Base-by-base conservation (phyloP, 495 filamentous ascomycete genomes). In the Penicillium fimorum region DNA sequence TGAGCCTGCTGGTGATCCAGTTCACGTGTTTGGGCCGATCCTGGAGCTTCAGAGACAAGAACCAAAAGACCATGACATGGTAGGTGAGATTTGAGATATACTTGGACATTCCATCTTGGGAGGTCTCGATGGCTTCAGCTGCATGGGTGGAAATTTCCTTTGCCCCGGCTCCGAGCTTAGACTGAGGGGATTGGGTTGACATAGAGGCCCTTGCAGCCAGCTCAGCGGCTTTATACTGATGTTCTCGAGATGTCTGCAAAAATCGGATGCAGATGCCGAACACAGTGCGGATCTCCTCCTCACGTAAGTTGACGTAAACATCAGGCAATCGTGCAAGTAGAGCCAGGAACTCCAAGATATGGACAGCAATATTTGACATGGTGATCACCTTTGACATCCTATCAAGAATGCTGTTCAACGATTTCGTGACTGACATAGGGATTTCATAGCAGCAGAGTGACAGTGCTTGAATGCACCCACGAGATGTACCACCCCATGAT, bases 41-140 rank as follows among this genome's bases (percentile, higher is more conserved):
- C 40, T 85, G 78, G 32, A 96, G 79, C 67, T 88, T 92, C 56
- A 97, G 68, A 7, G 90, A 88, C 50, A 97, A 75, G 68, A 96
- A 97, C 95, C 95, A 99, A 63, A 96, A 96, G 3, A 90, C 89
- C 61, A 97, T 91, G 61, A 96, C 91, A 70, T 97, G 91, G 67
- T 96, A 96, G 6, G 94, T 92, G 24, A 97, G 76, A 1, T 90
- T 87, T 66, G 92, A 92, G 29, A 97, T 90, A 67, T 99, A 99
- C 67, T 92, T 90, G 17, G 74, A 75, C 66, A 77, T 74, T 12
- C 64, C 73, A 49, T 79, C 75, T 25, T 76, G 74, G 13, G 65
- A 61, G 27, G 64, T 51, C 32, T 75, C 74, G 0, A 63, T 53
- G 25, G 61, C 54, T 22, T 76, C 76, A 15, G 64, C 55, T 13